Evolutionary conservation across 345 rosid species (phyloP).

Genomic region (Populus deltoides): DNA sequence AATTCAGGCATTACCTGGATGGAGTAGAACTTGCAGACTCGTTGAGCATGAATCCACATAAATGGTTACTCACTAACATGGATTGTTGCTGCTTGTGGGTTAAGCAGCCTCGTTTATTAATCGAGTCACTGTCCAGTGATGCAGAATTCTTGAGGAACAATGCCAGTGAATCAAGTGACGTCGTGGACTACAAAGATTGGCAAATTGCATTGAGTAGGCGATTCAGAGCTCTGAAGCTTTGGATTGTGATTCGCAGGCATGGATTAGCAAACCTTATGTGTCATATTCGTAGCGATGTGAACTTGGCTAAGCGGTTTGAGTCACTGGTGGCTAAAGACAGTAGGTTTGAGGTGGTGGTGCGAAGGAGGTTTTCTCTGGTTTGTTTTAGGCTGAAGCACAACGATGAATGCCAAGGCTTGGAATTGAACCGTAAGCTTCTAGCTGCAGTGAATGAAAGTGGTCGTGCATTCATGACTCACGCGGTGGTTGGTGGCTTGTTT

Average conservation of each 20-base stretch:
- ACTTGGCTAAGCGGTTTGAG: slow-evolving; percentile 21
- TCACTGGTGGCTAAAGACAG: slow-evolving; percentile 13
- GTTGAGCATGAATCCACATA: slow-evolving; percentile 23
- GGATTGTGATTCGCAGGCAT: slow-evolving; percentile 34
- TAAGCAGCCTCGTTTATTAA: background rate
- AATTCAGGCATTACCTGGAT: slow-evolving; percentile 22
- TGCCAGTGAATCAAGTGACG: slow-evolving; percentile 9
- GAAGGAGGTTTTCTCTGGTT: slow-evolving; percentile 12
- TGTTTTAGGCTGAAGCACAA: slow-evolving; percentile 20
- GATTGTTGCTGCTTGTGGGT: slow-evolving; percentile 30
- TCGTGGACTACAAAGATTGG: slow-evolving; percentile 36
- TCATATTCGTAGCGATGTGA: slow-evolving; percentile 24
- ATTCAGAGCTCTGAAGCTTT: slow-evolving; percentile 36
- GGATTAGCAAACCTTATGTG: slow-evolving; percentile 23
- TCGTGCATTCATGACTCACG: slow-evolving; percentile 27
- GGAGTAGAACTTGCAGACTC: slow-evolving; percentile 24
- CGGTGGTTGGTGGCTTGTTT: slow-evolving; percentile 16
- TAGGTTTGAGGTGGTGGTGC: slow-evolving; percentile 24
- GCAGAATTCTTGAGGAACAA: slow-evolving; percentile 14
- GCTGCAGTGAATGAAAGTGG: slow-evolving; percentile 31
- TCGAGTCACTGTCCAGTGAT: slow-evolving; percentile 8
- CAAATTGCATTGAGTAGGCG: slow-evolving; percentile 29
- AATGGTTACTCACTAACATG: slow-evolving; percentile 27
- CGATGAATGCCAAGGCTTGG: background rate
- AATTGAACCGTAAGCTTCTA: slow-evolving; percentile 11